Evolutionary conservation across 2,329 filamentous ascomycete species (phyloP).

Genomic region (Podosphaera leucotricha): DNA sequence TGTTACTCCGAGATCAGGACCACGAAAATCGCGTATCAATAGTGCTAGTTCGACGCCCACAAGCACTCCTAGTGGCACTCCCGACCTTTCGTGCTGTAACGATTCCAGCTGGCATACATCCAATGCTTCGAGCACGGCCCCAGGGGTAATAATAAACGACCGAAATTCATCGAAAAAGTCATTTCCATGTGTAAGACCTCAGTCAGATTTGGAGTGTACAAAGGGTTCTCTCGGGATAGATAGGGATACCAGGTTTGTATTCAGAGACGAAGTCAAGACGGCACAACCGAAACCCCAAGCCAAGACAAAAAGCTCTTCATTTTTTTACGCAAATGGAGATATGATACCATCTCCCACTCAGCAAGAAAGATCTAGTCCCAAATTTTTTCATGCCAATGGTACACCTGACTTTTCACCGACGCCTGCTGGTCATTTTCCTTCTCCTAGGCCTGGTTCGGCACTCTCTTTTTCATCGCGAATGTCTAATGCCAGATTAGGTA

Average conservation of each 20-base stretch:
- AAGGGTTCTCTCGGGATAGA: conserved; percentile 8
- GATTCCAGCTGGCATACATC: conserved; percentile 13
- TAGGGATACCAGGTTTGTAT: conserved; percentile 59
- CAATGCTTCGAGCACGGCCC: conserved; percentile 4
- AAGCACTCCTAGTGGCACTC: conserved; percentile 27
- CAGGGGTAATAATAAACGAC: conserved; percentile 11
- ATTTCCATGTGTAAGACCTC: conserved; percentile 20
- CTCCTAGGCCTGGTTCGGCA: conserved; percentile 22
- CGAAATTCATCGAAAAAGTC: conserved; percentile 11
- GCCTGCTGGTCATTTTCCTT: conserved; percentile 16
- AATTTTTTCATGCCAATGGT: conserved; percentile 58
- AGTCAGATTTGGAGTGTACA: conserved; percentile 15
- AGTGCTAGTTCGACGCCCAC: conserved; percentile 43
- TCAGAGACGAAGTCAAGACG: conserved; percentile 53
- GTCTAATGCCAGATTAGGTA: conserved; percentile 18
- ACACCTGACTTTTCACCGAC: conserved; percentile 24
- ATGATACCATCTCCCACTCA: conserved; percentile 15
- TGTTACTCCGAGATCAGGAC: conserved; percentile 56
- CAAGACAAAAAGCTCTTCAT: conserved; percentile 14
- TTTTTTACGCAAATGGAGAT: conserved; percentile 26
- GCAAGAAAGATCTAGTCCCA: conserved; percentile 20
- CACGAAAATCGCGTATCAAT: conserved; percentile 46
- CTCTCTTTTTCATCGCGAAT: conserved; percentile 24
- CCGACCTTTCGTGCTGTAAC: conserved; percentile 7
- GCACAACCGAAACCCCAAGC: conserved; percentile 8